Evolutionary conservation across 1,139 yeast genomes (phyloP).

Genomic region (Debaryomycetaceae sp.): DNA sequence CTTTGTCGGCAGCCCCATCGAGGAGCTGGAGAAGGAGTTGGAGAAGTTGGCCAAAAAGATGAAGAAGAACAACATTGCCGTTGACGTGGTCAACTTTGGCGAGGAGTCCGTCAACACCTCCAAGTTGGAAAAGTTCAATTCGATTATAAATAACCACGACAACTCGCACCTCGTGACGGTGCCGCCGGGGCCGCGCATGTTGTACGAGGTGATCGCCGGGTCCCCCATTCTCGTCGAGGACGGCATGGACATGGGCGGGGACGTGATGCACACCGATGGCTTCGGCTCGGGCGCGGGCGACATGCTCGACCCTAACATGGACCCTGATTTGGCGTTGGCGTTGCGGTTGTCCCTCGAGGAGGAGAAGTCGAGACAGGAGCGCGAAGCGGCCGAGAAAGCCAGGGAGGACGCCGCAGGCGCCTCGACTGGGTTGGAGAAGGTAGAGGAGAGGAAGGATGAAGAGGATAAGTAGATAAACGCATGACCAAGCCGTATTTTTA

Average conservation of each 20-base stretch:
- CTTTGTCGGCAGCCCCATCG: constrained; percentile 85
- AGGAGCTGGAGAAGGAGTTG: constrained; percentile 66
- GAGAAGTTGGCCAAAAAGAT: constrained; percentile 85
- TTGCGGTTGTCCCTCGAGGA: constrained; percentile 81
- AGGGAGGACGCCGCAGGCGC: constrained; percentile 20
- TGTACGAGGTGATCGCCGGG: constrained; percentile 68
- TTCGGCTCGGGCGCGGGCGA: constrained; percentile 48
- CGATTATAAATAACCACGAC: constrained; percentile 69
- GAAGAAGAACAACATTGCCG: constrained; percentile 89
- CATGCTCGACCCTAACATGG: constrained; percentile 86
- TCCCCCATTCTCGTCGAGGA: constrained; percentile 68
- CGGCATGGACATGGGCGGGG: constrained; percentile 43
- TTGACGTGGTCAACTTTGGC: constrained; percentile 90
- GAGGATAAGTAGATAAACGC: constrained; percentile 8
- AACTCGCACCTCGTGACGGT: constrained; percentile 82
- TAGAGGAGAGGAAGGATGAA: constrained; percentile 22
- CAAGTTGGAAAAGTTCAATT: constrained; percentile 75
- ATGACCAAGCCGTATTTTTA: constrained; percentile 1
- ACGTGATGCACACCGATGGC: constrained; percentile 37
- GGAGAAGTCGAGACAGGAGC: constrained; percentile 72
- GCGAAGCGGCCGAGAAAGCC: constrained; percentile 43
- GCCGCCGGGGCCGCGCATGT: constrained; percentile 80
- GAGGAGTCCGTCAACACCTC: constrained; percentile 77
- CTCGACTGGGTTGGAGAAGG: constrained; percentile 22
- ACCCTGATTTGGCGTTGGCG: constrained; percentile 96